Evolutionary conservation across 2,329 filamentous ascomycete genomes (phyloP).

Genomic region (Zymoseptoria pseudotritici): DNA sequence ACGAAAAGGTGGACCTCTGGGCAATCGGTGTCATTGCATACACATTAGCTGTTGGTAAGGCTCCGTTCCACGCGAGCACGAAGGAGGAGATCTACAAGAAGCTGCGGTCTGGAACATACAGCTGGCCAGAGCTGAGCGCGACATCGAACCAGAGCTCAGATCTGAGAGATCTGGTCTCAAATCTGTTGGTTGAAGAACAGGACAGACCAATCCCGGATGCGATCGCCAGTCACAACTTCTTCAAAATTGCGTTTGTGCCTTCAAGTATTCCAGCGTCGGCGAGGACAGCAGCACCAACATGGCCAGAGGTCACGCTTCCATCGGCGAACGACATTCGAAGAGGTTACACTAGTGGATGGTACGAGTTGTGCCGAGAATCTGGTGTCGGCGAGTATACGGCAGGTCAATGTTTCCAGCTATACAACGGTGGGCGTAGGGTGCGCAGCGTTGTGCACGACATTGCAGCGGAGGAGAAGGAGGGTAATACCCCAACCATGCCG

Average conservation of each 20-base stretch:
- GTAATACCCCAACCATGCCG: constrained; percentile 42
- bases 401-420: constrained; percentile 39
- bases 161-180: constrained; percentile 69
- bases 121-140: constrained; percentile 64
- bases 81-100: constrained; percentile 75
- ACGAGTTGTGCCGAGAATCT: constrained; percentile 42
- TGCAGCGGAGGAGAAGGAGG: constrained; percentile 41
- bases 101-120: constrained; percentile 64
- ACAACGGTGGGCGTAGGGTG: constrained; percentile 39
- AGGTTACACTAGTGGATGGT: constrained; percentile 47
- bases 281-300: constrained; percentile 40
- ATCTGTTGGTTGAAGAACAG: constrained; percentile 68
- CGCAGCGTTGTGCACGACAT: constrained; percentile 45
- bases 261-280: constrained; percentile 39
- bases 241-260: constrained; percentile 69
- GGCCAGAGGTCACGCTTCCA: constrained; percentile 39
- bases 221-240: constrained; percentile 75
- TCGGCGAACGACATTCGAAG: constrained; percentile 37
- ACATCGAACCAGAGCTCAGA: constrained; percentile 67
- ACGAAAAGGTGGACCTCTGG: constrained; percentile 98
- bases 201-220: constrained; percentile 66
- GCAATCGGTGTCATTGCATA: constrained; percentile 97
- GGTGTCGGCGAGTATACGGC: constrained; percentile 43
- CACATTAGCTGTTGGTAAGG: constrained; percentile 92
- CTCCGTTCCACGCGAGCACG: constrained; percentile 88